Evolutionary conservation across 108 stramenopile species (phyloP), one percentile per base, ranked within the genome.

Genomic region (Ochromonas danica): DNA sequence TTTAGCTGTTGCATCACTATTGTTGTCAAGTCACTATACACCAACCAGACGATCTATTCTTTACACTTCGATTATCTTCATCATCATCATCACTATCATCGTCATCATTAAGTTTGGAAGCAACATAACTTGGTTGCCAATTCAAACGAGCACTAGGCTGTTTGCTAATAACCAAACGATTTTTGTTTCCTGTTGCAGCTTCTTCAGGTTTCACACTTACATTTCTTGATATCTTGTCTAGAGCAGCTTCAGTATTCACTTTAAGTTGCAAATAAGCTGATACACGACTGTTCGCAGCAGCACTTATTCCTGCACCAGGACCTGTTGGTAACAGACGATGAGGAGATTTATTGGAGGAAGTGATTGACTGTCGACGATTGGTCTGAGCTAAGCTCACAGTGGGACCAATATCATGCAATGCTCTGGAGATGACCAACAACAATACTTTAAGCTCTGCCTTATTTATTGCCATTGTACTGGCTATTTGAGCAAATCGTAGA

Each of bases 221-320:
- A 10, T 57, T 57, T n/a, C n/a, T n/a, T 22, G 51, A 57, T 10
- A 57, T 10, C 31, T 67, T 67, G 3, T 67, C 63, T 6, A 67
- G 17, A 35, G 27, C 6, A 6, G 17, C 30, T 67, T 67, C 63
- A 28, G 25, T 33, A 10, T 6, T 10, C 14, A 67, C 35, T 25
- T 67, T 67, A 6, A 67, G 31, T 36, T 67, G 27, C 63, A 67
- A 31, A 67, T 67, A 67, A n/a, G n/a, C n/a, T n/a, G n/a, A n/a
- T n/a, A n/a, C n/a, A n/a, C n/a, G n/a, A n/a, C n/a, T n/a, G n/a
- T n/a, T n/a, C n/a, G n/a, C n/a, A n/a, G n/a, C n/a, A n/a, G n/a
- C n/a, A n/a, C n/a, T n/a, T n/a, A n/a, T n/a, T n/a, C n/a, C n/a
- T n/a, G n/a, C n/a, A n/a, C n/a, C n/a, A n/a, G n/a, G n/a, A n/a